Evolutionary conservation across 2,329 filamentous ascomycete species (phyloP), one percentile per base, ranked within the genome.

Genomic region (Penicillium sp.): DNA sequence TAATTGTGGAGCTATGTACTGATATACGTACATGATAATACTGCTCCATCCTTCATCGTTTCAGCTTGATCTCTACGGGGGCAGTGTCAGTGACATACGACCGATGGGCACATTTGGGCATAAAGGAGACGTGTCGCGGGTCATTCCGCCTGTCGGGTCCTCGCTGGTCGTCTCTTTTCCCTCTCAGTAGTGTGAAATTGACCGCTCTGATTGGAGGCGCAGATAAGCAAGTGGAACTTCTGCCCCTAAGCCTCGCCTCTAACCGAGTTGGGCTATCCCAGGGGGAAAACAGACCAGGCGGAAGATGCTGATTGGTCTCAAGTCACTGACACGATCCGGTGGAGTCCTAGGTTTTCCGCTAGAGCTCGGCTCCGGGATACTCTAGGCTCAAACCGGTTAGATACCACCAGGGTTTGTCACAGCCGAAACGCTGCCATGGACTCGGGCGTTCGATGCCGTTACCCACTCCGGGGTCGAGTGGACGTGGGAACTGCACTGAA

Each of bases 211-310:
- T 65, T 65, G 59, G 62, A 3, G 18, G 31, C 22, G 3, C 21
- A 64, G 57, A 65, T 63, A 65, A 65, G 62, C 57, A 64, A 65
- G 59, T 64, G 62, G 62, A 42, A 45, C n/a, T n/a, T 24, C 45
- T 53, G 38, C 48, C 45, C 16, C 45, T 52, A 61, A 60, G 49
- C 47, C 39, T 43, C 36, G 27, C 48, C 59, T 38, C 52, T 58
- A 55, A 55, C 51, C 36, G 32, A n/a, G 31, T 53, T 40, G 14
- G 57, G 52, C n/a, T 47, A 50, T 46, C 39, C 50, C 49, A 63
- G 56, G 49, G 55, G 50, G 40, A 21, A 40, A 21, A n/a, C 2
- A 9, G 10, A 40, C 38, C 16, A 46, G 42, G 18, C 9, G 4
- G 9, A 2, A 4, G 5, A 0, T 6, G 4, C 5, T 54, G 45